Percentiles rank a stretch among this genome's conserved stretches.
phyloP scores from a whole-genome alignment of 192 early-diverging fungal species.

The Mycoemilia scoparia region DNA sequence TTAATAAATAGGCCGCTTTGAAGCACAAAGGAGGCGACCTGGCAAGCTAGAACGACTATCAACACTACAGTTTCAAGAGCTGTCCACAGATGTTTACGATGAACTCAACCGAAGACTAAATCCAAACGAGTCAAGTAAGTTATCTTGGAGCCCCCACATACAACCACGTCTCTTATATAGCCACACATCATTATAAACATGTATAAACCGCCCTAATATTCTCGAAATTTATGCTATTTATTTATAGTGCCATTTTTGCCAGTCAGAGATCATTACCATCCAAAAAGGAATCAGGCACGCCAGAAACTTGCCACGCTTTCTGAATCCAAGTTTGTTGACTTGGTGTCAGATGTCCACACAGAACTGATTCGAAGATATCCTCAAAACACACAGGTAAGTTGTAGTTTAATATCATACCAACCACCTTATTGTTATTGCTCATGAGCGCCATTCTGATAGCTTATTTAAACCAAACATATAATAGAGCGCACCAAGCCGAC shows the following conservation, averaged over 20 bases:
- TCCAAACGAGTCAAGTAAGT: conserved; percentile 3
- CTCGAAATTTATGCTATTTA: conserved; percentile 3
- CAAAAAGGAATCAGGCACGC: conserved; percentile 83
- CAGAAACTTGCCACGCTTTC: conserved; percentile 91
- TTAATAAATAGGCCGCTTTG: no score
- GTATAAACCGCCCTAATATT: neutral
- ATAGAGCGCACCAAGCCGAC: no score
- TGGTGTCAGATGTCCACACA: conserved; percentile 74
- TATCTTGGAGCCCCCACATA: no score
- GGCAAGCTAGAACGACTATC: conserved; percentile 60
- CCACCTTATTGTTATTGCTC: conserved; percentile 16
- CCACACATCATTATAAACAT: neutral
- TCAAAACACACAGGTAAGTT: conserved; percentile 14
- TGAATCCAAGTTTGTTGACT: conserved; percentile 69
- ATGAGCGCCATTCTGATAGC: conserved; percentile 6
- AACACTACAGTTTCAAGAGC: conserved; percentile 76
- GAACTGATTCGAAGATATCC: conserved; percentile 36
- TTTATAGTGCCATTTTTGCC: conserved; percentile 57
- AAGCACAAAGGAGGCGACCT: no score
- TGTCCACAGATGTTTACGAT: conserved; percentile 92
- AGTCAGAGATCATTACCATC: conserved; percentile 72
- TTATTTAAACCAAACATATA: no score
- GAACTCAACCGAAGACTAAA: conserved; percentile 56
- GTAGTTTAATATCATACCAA: conserved; percentile 4
- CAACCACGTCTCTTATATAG: conserved; percentile 1